Conservation (phyloP, 164 flowering plant species). For the Cinnamomum micranthum region DNA sequence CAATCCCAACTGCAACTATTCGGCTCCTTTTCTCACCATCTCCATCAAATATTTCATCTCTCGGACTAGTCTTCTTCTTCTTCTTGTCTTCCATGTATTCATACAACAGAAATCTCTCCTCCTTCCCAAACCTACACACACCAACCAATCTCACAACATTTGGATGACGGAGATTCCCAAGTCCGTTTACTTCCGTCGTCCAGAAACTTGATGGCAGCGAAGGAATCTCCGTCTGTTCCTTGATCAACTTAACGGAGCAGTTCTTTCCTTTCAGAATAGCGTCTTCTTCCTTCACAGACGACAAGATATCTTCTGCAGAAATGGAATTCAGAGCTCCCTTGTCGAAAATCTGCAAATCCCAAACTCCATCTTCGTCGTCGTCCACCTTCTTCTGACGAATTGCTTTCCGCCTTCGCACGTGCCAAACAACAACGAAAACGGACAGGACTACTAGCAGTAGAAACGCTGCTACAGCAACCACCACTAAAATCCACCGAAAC, state of each 20-base stretch:
- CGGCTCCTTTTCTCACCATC: constrained; percentile 37
- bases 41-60: constrained; percentile 29
- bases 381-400: constrained; percentile 32
- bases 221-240: constrained; percentile 26
- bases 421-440: constrained; percentile 5
- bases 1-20: constrained; percentile 46
- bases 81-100: constrained; percentile 43
- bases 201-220: constrained; percentile 29
- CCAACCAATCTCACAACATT: constrained; percentile 51
- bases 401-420: constrained; percentile 22
- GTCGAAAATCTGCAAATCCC: constrained; percentile 57
- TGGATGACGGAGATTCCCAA: constrained; percentile 47
- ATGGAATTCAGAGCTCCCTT: constrained; percentile 30
- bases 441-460: constrained; percentile 10
- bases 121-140: constrained; percentile 36
- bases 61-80: constrained; percentile 20
- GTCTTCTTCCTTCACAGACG: constrained; percentile 33
- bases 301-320: constrained; percentile 42
- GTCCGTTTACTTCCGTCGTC: constrained; percentile 32
- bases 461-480: constrained; percentile 28
- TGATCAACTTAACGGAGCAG: constrained; percentile 32
- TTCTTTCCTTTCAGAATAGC: constrained; percentile 29
- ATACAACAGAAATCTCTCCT: constrained; percentile 41
- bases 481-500: constrained; percentile 36
- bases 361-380: constrained; percentile 42